phyloP scores from a whole-genome alignment of 2,329 filamentous ascomycete genomes.

The Simplicillium aogashimaense region DNA sequence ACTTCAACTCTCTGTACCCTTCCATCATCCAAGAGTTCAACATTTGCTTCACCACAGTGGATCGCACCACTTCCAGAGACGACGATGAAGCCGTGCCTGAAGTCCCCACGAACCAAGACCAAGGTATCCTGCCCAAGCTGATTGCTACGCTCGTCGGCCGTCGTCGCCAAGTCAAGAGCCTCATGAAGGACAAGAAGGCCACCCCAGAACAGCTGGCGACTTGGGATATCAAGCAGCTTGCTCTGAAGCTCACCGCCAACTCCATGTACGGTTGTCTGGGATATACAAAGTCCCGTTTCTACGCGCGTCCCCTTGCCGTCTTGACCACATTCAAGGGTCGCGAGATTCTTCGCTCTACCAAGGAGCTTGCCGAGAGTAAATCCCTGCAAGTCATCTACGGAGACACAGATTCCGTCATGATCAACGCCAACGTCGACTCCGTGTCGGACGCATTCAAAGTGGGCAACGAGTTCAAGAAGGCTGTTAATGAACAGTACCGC shows the following conservation, averaged over 20 bases:
- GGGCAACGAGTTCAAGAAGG: conserved; percentile 87
- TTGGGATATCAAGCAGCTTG: conserved; percentile 97
- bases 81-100: conserved; percentile 86
- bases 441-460: conserved; percentile 85
- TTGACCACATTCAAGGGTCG: conserved; percentile 95
- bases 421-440: conserved; percentile 95
- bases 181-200: conserved; percentile 92
- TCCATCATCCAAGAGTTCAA: conserved; percentile 99
- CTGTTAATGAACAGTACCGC: conserved; percentile 88
- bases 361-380: conserved; percentile 86
- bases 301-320: conserved; percentile 87
- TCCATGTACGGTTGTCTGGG: conserved; percentile 99
- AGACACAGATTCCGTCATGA: conserved; percentile 99
- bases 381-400: conserved; percentile 94
- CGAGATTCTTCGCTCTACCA: conserved; percentile 93
- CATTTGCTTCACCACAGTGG: conserved; percentile 97
- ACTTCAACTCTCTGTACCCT: conserved; percentile 98
- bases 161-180: conserved; percentile 82
- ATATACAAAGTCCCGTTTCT: conserved; percentile 95
- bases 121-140: conserved; percentile 79
- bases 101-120: conserved; percentile 66
- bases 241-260: conserved; percentile 93
- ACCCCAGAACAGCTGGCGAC: conserved; percentile 80
- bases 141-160: conserved; percentile 87
- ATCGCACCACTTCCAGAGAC: conserved; percentile 56